A percentile compares a stretch with the other conserved stretches of the same genome.
These are phyloP conservation scores for Trypanosoma rangeli DNA, from an alignment of 208 protist species.

Conservation along the genomic window DNA sequence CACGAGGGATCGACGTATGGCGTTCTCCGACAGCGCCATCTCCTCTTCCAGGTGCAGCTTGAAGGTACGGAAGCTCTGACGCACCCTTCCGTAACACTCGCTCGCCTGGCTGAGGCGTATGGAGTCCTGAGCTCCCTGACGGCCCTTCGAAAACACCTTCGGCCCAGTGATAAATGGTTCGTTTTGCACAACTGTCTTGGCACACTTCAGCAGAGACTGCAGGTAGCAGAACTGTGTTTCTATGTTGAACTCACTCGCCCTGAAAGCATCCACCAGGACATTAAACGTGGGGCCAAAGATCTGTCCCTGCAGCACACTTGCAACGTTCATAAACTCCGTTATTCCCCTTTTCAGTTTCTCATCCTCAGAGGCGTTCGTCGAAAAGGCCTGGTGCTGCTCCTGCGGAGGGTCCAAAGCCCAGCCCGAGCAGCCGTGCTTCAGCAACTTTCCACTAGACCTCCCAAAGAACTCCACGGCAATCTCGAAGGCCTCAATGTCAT, in stretches of 20 bases:
- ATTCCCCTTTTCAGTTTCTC: constrained; percentile 3
- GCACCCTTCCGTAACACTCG: constrained; percentile 10
- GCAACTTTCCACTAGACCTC: not conserved
- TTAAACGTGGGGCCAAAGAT: constrained; percentile 17
- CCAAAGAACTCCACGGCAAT: constrained; percentile 6
- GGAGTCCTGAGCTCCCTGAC: constrained; percentile 12
- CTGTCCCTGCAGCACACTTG: constrained; percentile 14
- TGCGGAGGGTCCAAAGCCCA: not conserved
- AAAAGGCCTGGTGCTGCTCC: not conserved
- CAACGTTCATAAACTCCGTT: constrained; percentile 15
- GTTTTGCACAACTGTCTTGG: constrained; percentile 15
- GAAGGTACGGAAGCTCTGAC: constrained; percentile 1
- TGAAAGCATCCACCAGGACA: constrained; percentile 16
- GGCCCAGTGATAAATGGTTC: constrained; percentile 16
- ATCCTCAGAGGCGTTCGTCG: not conserved
- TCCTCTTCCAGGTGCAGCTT: constrained; percentile 14
- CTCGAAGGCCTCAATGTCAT: constrained; percentile 23
- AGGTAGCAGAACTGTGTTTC: constrained; percentile 23
- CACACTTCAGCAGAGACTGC: constrained; percentile 2
- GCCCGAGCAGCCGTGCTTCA: not conserved
- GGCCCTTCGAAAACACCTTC: constrained; percentile 4
- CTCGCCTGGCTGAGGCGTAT: constrained; percentile 10
- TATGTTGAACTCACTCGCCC: not conserved
- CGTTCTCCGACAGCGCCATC: constrained; percentile 10
- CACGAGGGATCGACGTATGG: not conserved